Conservation (phyloP, 768 basidiomycete species). For the Lentinula boryana region DNA sequence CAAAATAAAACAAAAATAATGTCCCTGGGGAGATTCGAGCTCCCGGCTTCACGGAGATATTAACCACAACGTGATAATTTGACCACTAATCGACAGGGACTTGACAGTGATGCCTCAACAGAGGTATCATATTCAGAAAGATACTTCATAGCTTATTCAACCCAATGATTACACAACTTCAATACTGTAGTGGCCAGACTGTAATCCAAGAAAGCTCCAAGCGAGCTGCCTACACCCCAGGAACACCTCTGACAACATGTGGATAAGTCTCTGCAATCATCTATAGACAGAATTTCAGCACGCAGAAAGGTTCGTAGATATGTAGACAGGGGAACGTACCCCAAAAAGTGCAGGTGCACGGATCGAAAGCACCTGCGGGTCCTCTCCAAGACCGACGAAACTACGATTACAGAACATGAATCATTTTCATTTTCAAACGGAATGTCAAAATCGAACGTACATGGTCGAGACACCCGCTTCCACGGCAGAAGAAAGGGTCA, state of each 20-base stretch:
- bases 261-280: conserved; percentile 67
- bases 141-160: no score
- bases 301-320: background rate
- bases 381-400: conserved; percentile 82
- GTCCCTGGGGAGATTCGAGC: conserved; percentile 7
- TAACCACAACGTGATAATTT: conserved; percentile 5
- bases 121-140: no score
- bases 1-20: background rate
- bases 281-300: conserved; percentile 23
- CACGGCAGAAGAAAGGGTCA: conserved; percentile 67
- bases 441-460: conserved; percentile 28
- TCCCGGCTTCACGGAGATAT: conserved; percentile 2
- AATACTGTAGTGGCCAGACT: no score
- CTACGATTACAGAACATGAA: conserved; percentile 22
- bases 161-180: no score
- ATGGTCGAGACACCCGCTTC: conserved; percentile 88
- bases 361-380: conserved; percentile 69
- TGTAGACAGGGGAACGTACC: conserved; percentile 27
- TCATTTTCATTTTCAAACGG: no score
- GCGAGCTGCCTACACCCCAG: conserved; percentile 8
- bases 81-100: conserved; percentile 7
- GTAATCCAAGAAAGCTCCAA: no score
- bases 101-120: background rate
- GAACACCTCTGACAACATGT: conserved; percentile 60
- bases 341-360: conserved; percentile 68